Evolutionary conservation across 805 yeast species (phyloP).

Genomic region (Hanseniaspora meyeri): DNA sequence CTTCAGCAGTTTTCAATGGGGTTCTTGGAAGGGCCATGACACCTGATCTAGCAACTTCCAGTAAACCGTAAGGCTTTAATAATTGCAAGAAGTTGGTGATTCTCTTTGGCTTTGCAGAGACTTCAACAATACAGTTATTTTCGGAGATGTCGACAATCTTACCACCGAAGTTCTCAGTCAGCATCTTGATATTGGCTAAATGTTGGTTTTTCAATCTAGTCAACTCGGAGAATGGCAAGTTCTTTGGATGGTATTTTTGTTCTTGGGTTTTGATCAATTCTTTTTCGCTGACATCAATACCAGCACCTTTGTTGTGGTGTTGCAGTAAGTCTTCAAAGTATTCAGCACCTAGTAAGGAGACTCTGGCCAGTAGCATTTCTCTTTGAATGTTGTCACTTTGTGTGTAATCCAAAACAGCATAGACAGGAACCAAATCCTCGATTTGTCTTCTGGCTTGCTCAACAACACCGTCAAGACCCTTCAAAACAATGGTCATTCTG

Average conservation of each 20-base stretch:
- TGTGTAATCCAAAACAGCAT: constrained; percentile 92
- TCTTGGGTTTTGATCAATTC: constrained; percentile 22
- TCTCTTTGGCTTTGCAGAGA: constrained; percentile 86
- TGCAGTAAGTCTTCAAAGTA: constrained; percentile 89
- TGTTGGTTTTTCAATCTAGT: constrained; percentile 88
- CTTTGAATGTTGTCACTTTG: constrained; percentile 80
- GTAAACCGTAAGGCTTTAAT: constrained; percentile 88
- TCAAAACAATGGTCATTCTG: constrained; percentile 89
- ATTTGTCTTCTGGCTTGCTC: constrained; percentile 98
- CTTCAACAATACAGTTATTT: constrained; percentile 85
- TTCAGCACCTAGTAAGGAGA: constrained; percentile 93
- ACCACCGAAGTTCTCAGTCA: constrained; percentile 84
- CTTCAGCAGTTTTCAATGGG: constrained; percentile 51
- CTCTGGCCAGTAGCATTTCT: constrained; percentile 82
- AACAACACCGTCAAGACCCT: constrained; percentile 89
- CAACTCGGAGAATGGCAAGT: constrained; percentile 81
- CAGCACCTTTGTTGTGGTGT: constrained; percentile 44
- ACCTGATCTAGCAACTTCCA: constrained; percentile 94
- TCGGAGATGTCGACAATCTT: constrained; percentile 83
- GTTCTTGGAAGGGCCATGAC: constrained; percentile 98
- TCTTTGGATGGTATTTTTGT: constrained; percentile 69
- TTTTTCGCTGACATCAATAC: constrained; percentile 23
- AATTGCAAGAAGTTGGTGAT: constrained; percentile 75
- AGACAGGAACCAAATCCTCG: constrained; percentile 95
- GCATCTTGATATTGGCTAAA: constrained; percentile 66